Base-by-base conservation (phyloP, 2,329 filamentous ascomycete species). In the Epichloe sylvatica region DNA sequence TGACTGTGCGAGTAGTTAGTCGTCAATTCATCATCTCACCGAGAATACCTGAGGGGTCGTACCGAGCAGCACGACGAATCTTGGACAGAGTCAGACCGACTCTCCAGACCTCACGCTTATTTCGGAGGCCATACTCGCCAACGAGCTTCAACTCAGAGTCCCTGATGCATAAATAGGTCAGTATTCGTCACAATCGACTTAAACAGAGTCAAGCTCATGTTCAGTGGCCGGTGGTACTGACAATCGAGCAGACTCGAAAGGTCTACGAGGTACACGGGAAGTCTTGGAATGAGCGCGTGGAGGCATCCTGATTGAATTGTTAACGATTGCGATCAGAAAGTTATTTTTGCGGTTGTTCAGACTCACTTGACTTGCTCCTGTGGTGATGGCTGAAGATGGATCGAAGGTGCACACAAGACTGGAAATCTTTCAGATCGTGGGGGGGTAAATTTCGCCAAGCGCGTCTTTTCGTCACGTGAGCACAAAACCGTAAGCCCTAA, bases 101-200 rank as follows among this genome's bases (percentile, higher is more conserved):
- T 76, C 92, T 89, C 92, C 92, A 98, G 71, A 98, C 92, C 82
- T 98, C 92, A 81, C 92, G 91, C 89, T 98, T 98, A 83, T 98
- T 98, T 77, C 90, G 87, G 67, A 98, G 88, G 77, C 92, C 92
- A 81, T 94, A 98, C 80, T 98, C 92, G 77, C 92, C 92, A 68
- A 98, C 91, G 75, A 92, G 85, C 86, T 98, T 98, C 76, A 98
- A 78, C 80, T 98, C 92, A 70, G 90, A 88, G 80, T 98, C 92
- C 80, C 92, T 97, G 78, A 69, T 66, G 62, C 61, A 60, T 65
- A 57, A 69, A 67, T 66, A 30, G 13, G 78, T 86, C 81, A 85
- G 84, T 86, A 76, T 77, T 72, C 62, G 60, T 72, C 77, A 82
- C 79, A 82, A 80, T 79, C 86, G 91, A 95, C 90, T 72, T 97